phyloP scores from a whole-genome alignment of 345 rosid species.

The Eucalyptus pauciflora region DNA sequence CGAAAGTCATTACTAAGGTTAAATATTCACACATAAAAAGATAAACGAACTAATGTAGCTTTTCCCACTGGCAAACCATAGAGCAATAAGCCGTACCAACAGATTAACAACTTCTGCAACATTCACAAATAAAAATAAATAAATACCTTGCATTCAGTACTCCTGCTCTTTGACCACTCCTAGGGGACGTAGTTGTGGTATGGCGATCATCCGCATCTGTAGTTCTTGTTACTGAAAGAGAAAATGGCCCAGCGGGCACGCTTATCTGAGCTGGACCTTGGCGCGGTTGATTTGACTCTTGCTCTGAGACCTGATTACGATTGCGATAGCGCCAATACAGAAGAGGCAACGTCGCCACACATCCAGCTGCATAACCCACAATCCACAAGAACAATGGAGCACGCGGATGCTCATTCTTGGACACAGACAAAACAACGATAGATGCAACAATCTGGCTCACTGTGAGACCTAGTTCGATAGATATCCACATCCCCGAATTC shows the following conservation, averaged over 20 bases:
- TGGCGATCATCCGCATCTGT: slow-evolving; percentile 62
- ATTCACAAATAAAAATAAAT: neutral
- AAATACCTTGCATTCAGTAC: slow-evolving; percentile 54
- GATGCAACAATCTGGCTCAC: slow-evolving; percentile 86
- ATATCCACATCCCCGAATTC: slow-evolving; percentile 93
- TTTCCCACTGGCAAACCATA: neutral
- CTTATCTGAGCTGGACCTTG: slow-evolving; percentile 47
- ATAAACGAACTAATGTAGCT: neutral
- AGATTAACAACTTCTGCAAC: neutral
- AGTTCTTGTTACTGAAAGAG: slow-evolving; percentile 57
- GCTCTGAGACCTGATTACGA: slow-evolving; percentile 56
- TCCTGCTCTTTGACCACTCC: slow-evolving; percentile 43
- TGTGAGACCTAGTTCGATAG: slow-evolving; percentile 70
- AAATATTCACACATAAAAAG: neutral
- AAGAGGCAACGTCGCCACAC: slow-evolving; percentile 81
- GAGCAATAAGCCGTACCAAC: neutral
- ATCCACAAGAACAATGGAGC: slow-evolving; percentile 82
- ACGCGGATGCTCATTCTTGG: slow-evolving; percentile 70
- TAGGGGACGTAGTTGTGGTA: slow-evolving; percentile 26
- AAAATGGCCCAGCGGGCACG: slow-evolving; percentile 67
- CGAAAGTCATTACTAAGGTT: neutral
- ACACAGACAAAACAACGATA: slow-evolving; percentile 56
- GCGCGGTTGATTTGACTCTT: slow-evolving; percentile 57
- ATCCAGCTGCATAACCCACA: slow-evolving; percentile 86
- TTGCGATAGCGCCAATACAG: slow-evolving; percentile 82